Evolutionary conservation across 768 basidiomycete genomes (phyloP), one percentile per base, ranked within the genome.

Genomic region (Termitomyces sp.): DNA sequence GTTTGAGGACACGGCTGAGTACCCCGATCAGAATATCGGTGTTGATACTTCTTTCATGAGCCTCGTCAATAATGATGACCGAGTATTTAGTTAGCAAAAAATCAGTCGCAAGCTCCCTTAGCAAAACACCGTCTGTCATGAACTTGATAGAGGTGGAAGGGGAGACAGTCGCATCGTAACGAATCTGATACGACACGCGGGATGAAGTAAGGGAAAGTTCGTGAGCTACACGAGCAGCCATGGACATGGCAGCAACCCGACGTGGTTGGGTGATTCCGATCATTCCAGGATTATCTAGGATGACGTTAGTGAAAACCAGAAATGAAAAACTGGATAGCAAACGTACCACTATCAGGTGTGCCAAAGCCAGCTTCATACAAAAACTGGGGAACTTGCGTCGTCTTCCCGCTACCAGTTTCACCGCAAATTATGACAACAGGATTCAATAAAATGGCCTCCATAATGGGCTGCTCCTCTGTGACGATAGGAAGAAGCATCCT

Each of bases 321-420:
- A 20, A 31, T 48, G 37, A 34, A 62, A 29, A 20, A 38, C 29
- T 6, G 7, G 36, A 32, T 45, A 12, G 17, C 10, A 29, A 17
- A 65, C 83, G 58, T 70, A 96, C 95, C 93, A 69, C 91, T 92
- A 15, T 81, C 86, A 8, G 86, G 80, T 51, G 85, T 83, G 2
- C 96, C 97, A 71, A 96, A 98, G 0, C 97, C 97, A 25, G 92
- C 93, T 72, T 99, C 97, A 63, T 89, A 98, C n/a, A 99, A 79
- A 75, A 98, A 98, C 72, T 98, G 97, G 11, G 97, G 97, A 7
- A 98, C 87, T 72, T 98, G 97, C 0, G 97, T 99, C 1, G 97
- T 98, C 77, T 98, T 99, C 50, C 97, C 97, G 70, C 93, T 96
- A 53, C 97, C 97, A 15, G 97, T 99, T 79, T 99, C 96, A 73